These are phyloP conservation scores for Eimeria praecox DNA, from an alignment of 169 alveolate species.

Conservation along the genomic window DNA sequence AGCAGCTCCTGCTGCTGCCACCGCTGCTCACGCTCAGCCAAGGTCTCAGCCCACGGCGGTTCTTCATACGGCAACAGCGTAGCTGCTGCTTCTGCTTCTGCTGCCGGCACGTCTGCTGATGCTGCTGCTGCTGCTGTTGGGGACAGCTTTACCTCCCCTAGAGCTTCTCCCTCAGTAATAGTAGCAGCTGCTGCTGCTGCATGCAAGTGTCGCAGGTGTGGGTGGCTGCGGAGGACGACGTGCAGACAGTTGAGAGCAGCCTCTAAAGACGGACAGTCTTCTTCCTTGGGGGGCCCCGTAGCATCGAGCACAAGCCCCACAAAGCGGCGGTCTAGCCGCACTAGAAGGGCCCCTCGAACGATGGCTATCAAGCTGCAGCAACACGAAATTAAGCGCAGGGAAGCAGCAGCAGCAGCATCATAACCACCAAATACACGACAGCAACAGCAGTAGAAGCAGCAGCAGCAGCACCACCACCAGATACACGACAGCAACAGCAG, in stretches of 20 bases:
- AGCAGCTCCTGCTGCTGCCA: slow-evolving; percentile 53
- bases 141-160: background rate
- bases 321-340: slow-evolving; percentile 38
- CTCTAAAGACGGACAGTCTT: background rate
- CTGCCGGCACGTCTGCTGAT: slow-evolving; percentile 3
- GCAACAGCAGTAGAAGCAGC: background rate
- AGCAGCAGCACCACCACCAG: background rate
- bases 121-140: background rate
- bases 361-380: slow-evolving; percentile 26
- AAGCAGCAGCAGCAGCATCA: slow-evolving; percentile 27
- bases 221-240: slow-evolving; percentile 28
- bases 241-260: slow-evolving; percentile 63
- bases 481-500: background rate
- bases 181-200: slow-evolving; percentile 10
- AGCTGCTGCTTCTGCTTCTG: background rate
- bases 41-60: slow-evolving; percentile 8
- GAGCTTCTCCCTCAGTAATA: background rate
- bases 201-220: slow-evolving; percentile 41
- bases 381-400: background rate
- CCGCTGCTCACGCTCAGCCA: background rate
- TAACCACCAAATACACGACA: background rate
- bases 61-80: slow-evolving; percentile 36
- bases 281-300: slow-evolving; percentile 17
- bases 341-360: slow-evolving; percentile 16
- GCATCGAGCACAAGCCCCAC: slow-evolving; percentile 31